A percentile compares a stretch with the other conserved stretches of the same genome.
Evolutionary conservation across 2,329 filamentous ascomycete genomes (phyloP).

Genomic region (Diaporthe vaccinii): DNA sequence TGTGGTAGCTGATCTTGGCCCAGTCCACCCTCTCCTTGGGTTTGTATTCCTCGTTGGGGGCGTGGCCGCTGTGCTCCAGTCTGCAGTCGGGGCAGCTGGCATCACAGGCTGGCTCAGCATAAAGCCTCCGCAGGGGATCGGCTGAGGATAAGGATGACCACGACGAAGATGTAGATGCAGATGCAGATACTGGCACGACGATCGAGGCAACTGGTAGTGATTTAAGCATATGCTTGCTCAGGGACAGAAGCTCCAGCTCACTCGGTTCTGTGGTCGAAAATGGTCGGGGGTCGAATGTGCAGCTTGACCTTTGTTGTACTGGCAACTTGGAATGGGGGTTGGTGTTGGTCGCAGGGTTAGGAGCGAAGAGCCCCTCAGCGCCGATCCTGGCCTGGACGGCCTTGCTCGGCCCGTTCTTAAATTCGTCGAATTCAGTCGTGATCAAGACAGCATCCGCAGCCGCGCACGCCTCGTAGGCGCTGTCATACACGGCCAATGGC

Average conservation of each 20-base stretch:
- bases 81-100: conserved; percentile 65
- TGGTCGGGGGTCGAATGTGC: conserved; percentile 61
- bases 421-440: conserved; percentile 70
- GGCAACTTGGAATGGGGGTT: neutral
- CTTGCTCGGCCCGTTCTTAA: conserved; percentile 46
- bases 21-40: conserved; percentile 65
- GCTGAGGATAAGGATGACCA: neutral
- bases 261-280: conserved; percentile 54
- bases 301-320: conserved; percentile 45
- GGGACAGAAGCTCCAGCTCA: conserved; percentile 61
- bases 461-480: conserved; percentile 64
- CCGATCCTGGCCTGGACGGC: neutral
- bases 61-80: conserved; percentile 58
- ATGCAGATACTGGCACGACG: neutral
- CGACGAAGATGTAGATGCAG: neutral
- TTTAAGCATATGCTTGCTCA: conserved; percentile 62
- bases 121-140: conserved; percentile 63
- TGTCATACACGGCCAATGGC: conserved; percentile 61
- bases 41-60: conserved; percentile 60
- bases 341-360: neutral
- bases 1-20: conserved; percentile 61
- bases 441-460: conserved; percentile 65
- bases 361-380: conserved; percentile 6
- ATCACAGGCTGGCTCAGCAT: conserved; percentile 59
- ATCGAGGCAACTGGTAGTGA: conserved; percentile 35